These are phyloP conservation scores for Peniophora sp. DNA, from an alignment of 1,284 basidiomycete genomes.

Conservation along the genomic window DNA sequence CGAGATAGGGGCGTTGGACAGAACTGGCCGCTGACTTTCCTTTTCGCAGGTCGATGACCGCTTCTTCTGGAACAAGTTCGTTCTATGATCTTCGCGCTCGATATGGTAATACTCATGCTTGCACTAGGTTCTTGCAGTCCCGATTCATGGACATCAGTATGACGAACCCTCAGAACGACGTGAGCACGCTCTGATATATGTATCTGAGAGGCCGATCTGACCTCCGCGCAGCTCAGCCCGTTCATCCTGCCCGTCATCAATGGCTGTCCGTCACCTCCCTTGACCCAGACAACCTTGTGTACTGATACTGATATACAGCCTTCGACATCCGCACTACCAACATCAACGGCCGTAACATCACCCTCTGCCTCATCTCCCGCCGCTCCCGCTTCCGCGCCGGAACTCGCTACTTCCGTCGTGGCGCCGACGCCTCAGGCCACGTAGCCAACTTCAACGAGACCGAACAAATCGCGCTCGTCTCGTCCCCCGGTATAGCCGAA, in stretches of 20 bases:
- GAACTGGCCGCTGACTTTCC: slow-evolving; percentile 6
- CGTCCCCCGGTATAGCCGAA: slow-evolving; percentile 43
- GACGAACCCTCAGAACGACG: slow-evolving; percentile 48
- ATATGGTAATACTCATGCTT: slow-evolving; percentile 4
- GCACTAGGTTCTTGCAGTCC: slow-evolving; percentile 57
- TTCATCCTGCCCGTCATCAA: slow-evolving; percentile 92
- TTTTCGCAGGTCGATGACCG: slow-evolving; percentile 76
- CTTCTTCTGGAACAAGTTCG: slow-evolving; percentile 97
- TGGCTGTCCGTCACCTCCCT: slow-evolving; percentile 58
- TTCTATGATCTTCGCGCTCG: slow-evolving; percentile 13
- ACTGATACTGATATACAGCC: slow-evolving; percentile 38
- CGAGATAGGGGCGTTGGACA: too few species aligned
- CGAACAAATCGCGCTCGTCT: slow-evolving; percentile 84
- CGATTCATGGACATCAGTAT: slow-evolving; percentile 60
- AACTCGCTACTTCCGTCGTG: slow-evolving; percentile 95
- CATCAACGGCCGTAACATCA: slow-evolving; percentile 76
- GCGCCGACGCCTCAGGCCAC: slow-evolving; percentile 78
- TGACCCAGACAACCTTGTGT: slow-evolving; percentile 7
- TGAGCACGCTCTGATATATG: slow-evolving; percentile 26
- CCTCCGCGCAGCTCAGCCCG: slow-evolving; percentile 53
- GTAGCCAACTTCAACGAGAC: slow-evolving; percentile 94
- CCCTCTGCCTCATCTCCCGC: slow-evolving; percentile 86
- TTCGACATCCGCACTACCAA: slow-evolving; percentile 79
- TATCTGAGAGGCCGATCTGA: slow-evolving; percentile 5
- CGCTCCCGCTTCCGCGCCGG: slow-evolving; percentile 92